Percentiles rank a stretch among this genome's conserved stretches.
phyloP scores from a whole-genome alignment of 805 yeast species.

The Myxozyma geophila region DNA sequence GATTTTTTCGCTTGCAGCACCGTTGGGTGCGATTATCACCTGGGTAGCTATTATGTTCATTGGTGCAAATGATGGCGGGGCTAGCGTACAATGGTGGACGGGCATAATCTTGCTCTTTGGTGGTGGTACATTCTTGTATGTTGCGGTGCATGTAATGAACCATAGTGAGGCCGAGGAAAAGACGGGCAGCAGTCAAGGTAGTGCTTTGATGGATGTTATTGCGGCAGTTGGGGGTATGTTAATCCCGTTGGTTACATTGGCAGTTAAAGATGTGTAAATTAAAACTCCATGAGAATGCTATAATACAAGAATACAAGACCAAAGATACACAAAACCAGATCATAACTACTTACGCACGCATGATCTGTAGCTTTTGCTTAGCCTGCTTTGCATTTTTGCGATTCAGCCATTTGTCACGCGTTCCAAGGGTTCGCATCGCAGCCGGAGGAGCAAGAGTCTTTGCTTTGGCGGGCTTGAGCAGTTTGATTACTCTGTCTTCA shows the following conservation, averaged over 20 bases:
- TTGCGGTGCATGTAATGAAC: slow-evolving; percentile 66
- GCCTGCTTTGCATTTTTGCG: slow-evolving; percentile 36
- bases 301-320: not conserved
- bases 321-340: not conserved
- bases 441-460: slow-evolving; percentile 31
- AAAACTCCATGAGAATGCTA: not conserved
- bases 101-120: slow-evolving; percentile 65
- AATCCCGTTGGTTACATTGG: slow-evolving; percentile 43
- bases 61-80: slow-evolving; percentile 36
- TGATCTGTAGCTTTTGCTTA: slow-evolving; percentile 14
- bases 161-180: slow-evolving; percentile 41
- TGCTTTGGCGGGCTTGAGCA: not conserved
- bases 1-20: slow-evolving; percentile 64
- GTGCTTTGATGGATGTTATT: slow-evolving; percentile 32
- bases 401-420: slow-evolving; percentile 29
- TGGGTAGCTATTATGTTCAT: slow-evolving; percentile 49
- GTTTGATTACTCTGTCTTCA: slow-evolving; percentile 2
- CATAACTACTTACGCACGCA: not conserved
- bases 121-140: slow-evolving; percentile 75
- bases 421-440: slow-evolving; percentile 1
- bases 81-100: slow-evolving; percentile 48
- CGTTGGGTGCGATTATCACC: slow-evolving; percentile 61
- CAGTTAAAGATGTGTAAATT: slow-evolving; percentile 40
- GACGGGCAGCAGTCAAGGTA: not conserved
- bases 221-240: slow-evolving; percentile 43